Evolutionary conservation across 768 basidiomycete species (phyloP).

Genomic region (Boletus insuetus): DNA sequence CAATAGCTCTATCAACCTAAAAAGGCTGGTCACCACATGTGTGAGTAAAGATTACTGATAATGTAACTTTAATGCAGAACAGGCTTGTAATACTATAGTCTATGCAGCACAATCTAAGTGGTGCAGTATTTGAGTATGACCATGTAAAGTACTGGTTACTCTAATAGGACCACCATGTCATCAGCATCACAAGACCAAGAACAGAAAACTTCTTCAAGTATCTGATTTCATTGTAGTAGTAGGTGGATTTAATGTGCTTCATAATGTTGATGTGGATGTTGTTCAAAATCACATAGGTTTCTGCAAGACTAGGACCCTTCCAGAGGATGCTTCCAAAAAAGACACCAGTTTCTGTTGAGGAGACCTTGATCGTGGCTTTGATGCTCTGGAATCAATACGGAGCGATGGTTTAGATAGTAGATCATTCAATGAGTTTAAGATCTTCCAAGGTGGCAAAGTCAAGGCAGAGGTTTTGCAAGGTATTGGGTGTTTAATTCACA

Average conservation of each 20-base stretch:
- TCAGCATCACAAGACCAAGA: too few species aligned
- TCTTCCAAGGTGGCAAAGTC: conserved; percentile 98
- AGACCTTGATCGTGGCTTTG: conserved; percentile 97
- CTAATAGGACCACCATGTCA: too few species aligned
- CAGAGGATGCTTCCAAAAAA: conserved; percentile 98
- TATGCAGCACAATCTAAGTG: too few species aligned
- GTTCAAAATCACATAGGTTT: conserved; percentile 90
- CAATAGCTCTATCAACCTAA: too few species aligned
- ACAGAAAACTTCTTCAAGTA: too few species aligned
- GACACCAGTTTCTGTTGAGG: conserved; percentile 97
- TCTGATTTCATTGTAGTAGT: too few species aligned
- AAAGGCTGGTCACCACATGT: too few species aligned
- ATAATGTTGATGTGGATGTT: conserved; percentile 98
- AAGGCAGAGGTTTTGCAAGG: conserved; percentile 92
- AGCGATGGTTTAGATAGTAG: conserved; percentile 86
- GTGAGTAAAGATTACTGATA: too few species aligned
- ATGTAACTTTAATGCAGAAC: too few species aligned
- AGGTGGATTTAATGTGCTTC: conserved; percentile 34
- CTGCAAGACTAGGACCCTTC: conserved; percentile 85
- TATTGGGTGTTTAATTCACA: conserved; percentile 93
- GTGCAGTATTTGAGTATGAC: too few species aligned
- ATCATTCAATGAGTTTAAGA: conserved; percentile 95
- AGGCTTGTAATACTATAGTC: too few species aligned
- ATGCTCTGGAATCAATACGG: conserved; percentile 98
- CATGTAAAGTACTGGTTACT: too few species aligned